A percentile compares a stretch with the other conserved stretches of the same genome.
phyloP scores from a whole-genome alignment of 495 filamentous ascomycete species.

The Trichoderma virens region DNA sequence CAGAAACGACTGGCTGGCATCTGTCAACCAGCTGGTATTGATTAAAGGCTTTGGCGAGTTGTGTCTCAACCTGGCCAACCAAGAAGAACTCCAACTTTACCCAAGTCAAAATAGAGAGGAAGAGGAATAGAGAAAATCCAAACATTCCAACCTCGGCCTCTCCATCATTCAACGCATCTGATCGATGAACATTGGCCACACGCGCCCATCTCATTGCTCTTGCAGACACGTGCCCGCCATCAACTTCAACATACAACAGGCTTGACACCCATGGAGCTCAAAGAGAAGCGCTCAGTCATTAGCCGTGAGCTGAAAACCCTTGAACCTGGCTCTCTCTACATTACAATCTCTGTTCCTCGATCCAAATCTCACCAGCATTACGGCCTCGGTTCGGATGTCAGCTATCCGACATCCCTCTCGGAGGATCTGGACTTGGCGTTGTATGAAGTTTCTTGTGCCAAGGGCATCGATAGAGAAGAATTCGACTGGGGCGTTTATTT shows the following conservation, averaged over 20 bases:
- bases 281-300: neutral
- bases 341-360: conserved; percentile 1
- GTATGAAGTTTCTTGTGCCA: neutral
- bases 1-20: neutral
- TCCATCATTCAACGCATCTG: neutral
- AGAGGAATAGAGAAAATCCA: neutral
- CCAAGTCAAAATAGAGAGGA: neutral
- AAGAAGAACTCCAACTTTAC: neutral
- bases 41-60: too few species aligned
- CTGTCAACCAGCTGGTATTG: neutral
- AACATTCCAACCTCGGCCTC: neutral
- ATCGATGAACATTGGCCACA: neutral
- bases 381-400: neutral
- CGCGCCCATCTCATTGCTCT: too few species aligned
- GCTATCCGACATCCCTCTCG: neutral
- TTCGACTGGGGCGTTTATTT: conserved; percentile 12
- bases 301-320: neutral
- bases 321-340: conserved; percentile 10
- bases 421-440: neutral
- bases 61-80: neutral
- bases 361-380: neutral
- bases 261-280: neutral
- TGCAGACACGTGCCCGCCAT: too few species aligned
- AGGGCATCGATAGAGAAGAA: neutral
- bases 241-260: neutral